Evolutionary conservation across 164 flowering plant species (phyloP), one percentile per base, ranked within the genome.

Genomic region (Stephania japonica): DNA sequence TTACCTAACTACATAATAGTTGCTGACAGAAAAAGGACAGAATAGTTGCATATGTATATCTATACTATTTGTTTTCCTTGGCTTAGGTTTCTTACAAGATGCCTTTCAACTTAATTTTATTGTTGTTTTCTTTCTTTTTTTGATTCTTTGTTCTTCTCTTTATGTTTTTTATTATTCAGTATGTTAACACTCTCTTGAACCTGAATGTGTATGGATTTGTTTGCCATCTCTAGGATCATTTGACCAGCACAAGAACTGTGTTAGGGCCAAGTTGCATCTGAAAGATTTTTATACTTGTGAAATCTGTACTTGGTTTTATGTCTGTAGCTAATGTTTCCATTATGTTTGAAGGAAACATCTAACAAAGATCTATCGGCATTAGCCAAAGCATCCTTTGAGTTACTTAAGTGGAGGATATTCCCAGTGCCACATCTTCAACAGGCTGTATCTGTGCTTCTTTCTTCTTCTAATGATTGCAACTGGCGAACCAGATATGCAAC

Each of bases 401-500:
- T 95, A 81, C 79, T 93, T 6, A 95, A 93, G 72, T 95, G 99
- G 99, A 88, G 87, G 78, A 77, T 93, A 74, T 79, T 86, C 73
- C 81, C 86, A 75, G 91, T 79, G 68, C 86, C 94, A 27, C 86
- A 93, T 85, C 91, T 91, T 44, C 84, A 84, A 78, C 88, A 84
- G 82, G 91, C 84, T 80, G 86, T 93, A 64, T 78, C 90, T 53
- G 80, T 86, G 72, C 85, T 93, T 79, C 89, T 90, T 79, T 84
- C 91, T 72, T 86, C 85, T 27, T 88, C 87, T 64, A 81, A 75
- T 81, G 97, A 95, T 84, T 75, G 88, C 67, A 93, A 93, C 78
- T 95, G 99, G 99, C 78, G 98, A 68, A 91, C 91, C 47, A 86
- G 99, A 88, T 93, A 87, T 76, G 92, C 99, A 70, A 91, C 99